Base-by-base conservation (phyloP, 495 filamentous ascomycete species). In the Aspergillus sclerotioniger region DNA sequence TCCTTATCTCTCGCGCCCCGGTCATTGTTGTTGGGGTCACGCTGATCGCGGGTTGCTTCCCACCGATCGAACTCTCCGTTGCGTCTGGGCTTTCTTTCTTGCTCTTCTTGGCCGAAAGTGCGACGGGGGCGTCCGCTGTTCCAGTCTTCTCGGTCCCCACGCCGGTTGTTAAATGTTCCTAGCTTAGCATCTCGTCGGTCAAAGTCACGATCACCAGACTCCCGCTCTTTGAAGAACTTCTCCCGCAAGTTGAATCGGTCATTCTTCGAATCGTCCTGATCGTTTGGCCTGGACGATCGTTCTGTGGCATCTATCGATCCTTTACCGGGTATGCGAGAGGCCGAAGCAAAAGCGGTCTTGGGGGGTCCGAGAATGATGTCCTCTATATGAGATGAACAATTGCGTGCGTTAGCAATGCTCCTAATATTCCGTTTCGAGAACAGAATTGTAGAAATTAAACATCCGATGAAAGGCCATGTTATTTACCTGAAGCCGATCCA, bases 281-380 rank as follows among this genome's bases (percentile, higher is more conserved):
- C 85, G 20, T 70, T 60, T 41, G 80, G 75, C 39, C 78, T 80
- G 17, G 69, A 58, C 9, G 75, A 59, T 54, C 70, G 73, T 39
- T 69, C 83, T 70, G 56, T 86, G 76, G 43, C 61, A 53, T 72
- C 79, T 66, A 64, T 86, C 70, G 63, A 83, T 54, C 68, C 76
- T 78, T 84, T 77, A 57, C 73, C 74, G 55, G 77, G 64, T 57
- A 78, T 82, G 72, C 84, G 70, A 46, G 89, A 90, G 15, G 90
- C 87, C 9, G 92, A 96, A 56, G 90, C 86, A 70, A 98, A 96
- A 29, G 84, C 84, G 25, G 84, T 90, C 62, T 92, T 91, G 1
- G 92, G 91, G 31, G 92, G 92, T 32, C 91, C 92, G 39, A 96
- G 88, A 60, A 96, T 80, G 55, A 96, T 91, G 56, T 96, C 90